Evolutionary conservation across 768 basidiomycete species (phyloP).

Genomic region (Neoboletus magnificus): DNA sequence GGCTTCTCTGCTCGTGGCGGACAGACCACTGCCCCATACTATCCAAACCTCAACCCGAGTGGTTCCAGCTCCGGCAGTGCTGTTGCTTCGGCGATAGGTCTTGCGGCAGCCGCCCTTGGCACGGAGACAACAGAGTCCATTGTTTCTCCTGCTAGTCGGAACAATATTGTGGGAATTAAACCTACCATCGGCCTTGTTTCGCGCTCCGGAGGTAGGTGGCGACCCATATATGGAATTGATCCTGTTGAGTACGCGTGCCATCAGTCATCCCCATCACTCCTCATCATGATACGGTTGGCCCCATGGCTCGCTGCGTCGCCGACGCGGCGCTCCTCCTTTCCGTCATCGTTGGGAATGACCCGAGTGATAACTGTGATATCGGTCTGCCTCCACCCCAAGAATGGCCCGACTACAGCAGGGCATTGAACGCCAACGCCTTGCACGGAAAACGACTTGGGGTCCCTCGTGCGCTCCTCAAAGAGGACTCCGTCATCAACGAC

Average conservation of each 20-base stretch:
- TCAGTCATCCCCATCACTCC: slow-evolving; percentile 46
- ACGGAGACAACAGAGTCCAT: slow-evolving; percentile 50
- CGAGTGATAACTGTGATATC: slow-evolving; percentile 35
- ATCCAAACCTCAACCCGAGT: slow-evolving; percentile 39
- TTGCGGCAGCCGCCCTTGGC: slow-evolving; percentile 43
- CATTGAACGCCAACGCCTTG: slow-evolving; percentile 45
- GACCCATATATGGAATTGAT: background rate
- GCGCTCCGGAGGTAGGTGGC: slow-evolving; percentile 33
- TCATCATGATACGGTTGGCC: slow-evolving; percentile 41
- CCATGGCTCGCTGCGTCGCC: slow-evolving; percentile 35
- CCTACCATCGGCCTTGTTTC: slow-evolving; percentile 43
- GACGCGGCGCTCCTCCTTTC: slow-evolving; percentile 39
- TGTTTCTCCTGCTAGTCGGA: slow-evolving; percentile 39
- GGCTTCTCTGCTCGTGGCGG: slow-evolving; percentile 49
- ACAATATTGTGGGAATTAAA: slow-evolving; percentile 45
- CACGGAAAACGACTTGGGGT: slow-evolving; percentile 45
- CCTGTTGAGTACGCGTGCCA: background rate
- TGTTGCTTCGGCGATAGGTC: slow-evolving; percentile 42
- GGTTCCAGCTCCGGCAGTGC: slow-evolving; percentile 45
- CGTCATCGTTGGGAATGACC: slow-evolving; percentile 43
- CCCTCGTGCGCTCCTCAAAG: slow-evolving; percentile 34
- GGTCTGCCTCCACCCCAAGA: slow-evolving; percentile 42
- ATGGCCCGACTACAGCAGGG: slow-evolving; percentile 56
- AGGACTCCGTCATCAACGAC: slow-evolving; percentile 24
- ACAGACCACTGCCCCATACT: slow-evolving; percentile 41